Evolutionary conservation across 2,329 filamentous ascomycete genomes (phyloP).

Genomic region (Blumeriella jaapii): DNA sequence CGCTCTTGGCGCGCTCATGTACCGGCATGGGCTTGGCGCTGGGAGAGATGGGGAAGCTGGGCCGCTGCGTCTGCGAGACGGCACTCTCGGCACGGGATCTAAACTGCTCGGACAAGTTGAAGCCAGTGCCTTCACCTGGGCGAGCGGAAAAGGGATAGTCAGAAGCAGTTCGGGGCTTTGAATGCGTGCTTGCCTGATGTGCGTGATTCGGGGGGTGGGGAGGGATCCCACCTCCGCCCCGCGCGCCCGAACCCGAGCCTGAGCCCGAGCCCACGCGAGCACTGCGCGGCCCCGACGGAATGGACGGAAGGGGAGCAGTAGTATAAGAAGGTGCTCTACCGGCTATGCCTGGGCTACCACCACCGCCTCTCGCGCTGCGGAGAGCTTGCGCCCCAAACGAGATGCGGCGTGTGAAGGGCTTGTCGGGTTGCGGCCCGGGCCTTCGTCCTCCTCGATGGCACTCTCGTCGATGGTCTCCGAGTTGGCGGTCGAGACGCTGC

Average conservation of each 20-base stretch:
- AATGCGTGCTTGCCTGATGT: slow-evolving; percentile 44
- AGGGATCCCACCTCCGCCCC: slow-evolving; percentile 20
- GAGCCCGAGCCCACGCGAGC: slow-evolving; percentile 8
- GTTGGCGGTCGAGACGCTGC: slow-evolving; percentile 57
- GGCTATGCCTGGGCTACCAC: slow-evolving; percentile 23
- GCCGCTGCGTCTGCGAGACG: slow-evolving; percentile 41
- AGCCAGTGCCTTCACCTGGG: slow-evolving; percentile 73
- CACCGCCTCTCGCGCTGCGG: slow-evolving; percentile 28
- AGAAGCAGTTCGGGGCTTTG: slow-evolving; percentile 50
- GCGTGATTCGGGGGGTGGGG: slow-evolving; percentile 18
- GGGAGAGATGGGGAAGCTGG: slow-evolving; percentile 41
- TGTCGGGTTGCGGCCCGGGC: slow-evolving; percentile 43
- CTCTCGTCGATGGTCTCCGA: slow-evolving; percentile 59
- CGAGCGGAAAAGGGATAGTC: slow-evolving; percentile 44
- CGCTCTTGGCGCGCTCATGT: slow-evolving; percentile 60
- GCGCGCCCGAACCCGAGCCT: slow-evolving; percentile 7
- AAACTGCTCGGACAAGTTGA: slow-evolving; percentile 96
- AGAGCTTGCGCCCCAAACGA: slow-evolving; percentile 75
- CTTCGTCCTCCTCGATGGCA: slow-evolving; percentile 58
- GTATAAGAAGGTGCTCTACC: slow-evolving; percentile 26
- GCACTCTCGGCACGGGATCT: slow-evolving; percentile 82
- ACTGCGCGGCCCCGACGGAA: slow-evolving; percentile 20
- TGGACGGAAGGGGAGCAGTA: slow-evolving; percentile 20
- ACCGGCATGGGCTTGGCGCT: slow-evolving; percentile 24
- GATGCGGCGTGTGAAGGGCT: slow-evolving; percentile 76